phyloP scores from a whole-genome alignment of 2,329 filamentous ascomycete genomes.

The Hortaea sp. region DNA sequence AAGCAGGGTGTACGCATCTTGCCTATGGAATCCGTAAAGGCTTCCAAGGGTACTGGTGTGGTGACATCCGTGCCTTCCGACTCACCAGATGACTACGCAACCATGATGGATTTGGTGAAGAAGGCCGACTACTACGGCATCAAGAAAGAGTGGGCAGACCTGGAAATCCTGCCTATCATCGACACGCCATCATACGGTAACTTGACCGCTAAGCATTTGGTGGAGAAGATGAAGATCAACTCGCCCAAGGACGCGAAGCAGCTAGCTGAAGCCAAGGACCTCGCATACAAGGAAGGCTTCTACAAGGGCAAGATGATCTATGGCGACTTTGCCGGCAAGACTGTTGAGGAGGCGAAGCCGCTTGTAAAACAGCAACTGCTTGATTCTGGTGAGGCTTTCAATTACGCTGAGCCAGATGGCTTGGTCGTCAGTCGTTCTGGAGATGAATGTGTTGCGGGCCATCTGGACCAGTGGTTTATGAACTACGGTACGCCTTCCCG shows the following conservation, averaged over 20 bases:
- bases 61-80: constrained; percentile 94
- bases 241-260: constrained; percentile 91
- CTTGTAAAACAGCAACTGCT: constrained; percentile 73
- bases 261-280: constrained; percentile 85
- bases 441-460: constrained; percentile 85
- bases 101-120: constrained; percentile 76
- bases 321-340: constrained; percentile 78
- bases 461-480: constrained; percentile 95
- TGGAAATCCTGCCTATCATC: constrained; percentile 83
- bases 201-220: constrained; percentile 69
- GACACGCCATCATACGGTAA: constrained; percentile 81
- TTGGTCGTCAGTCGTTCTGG: constrained; percentile 80
- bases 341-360: constrained; percentile 77
- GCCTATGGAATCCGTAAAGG: constrained; percentile 88
- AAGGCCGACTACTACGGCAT: constrained; percentile 96
- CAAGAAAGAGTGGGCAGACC: constrained; percentile 89
- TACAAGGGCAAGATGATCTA: constrained; percentile 88
- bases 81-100: constrained; percentile 91
- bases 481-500: constrained; percentile 63
- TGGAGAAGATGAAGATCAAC: constrained; percentile 90
- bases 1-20: constrained; percentile 75
- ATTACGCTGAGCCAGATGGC: constrained; percentile 87
- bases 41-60: constrained; percentile 90
- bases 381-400: constrained; percentile 69
- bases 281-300: constrained; percentile 94